phyloP scores from a whole-genome alignment of 2,329 filamentous ascomycete genomes.

The Xylaria sp. region DNA sequence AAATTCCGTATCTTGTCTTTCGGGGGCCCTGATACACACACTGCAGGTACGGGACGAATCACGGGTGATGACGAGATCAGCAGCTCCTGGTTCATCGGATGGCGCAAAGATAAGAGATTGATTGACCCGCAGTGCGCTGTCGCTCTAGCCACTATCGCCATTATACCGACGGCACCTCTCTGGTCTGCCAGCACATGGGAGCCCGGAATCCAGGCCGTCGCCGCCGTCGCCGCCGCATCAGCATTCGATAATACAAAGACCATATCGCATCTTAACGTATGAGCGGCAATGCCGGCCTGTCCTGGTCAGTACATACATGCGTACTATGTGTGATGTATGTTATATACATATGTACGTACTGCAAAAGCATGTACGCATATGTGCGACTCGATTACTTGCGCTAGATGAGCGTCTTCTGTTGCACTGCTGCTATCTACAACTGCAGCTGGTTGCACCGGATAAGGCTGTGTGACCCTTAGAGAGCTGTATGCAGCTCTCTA shows the following conservation, averaged over 20 bases:
- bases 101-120: conserved; percentile 38
- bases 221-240: conserved; percentile 31
- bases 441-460: conserved; percentile 13
- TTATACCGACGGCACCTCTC: conserved; percentile 22
- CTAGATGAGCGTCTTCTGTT: conserved; percentile 1
- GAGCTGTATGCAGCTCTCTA: background rate
- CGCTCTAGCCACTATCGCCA: conserved; percentile 2
- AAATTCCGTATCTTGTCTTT: conserved; percentile 27
- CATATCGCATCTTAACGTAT: background rate
- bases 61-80: conserved; percentile 33
- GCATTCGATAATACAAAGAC: conserved; percentile 18
- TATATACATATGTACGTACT: background rate
- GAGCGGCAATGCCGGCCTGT: conserved; percentile 22
- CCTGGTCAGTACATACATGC: conserved; percentile 2
- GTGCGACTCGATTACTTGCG: conserved; percentile 26
- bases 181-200: conserved; percentile 17
- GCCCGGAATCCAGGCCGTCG: conserved; percentile 31
- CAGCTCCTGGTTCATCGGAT: conserved; percentile 35
- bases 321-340: background rate
- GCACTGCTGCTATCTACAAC: conserved; percentile 12
- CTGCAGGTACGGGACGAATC: conserved; percentile 39
- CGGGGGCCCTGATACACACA: conserved; percentile 32
- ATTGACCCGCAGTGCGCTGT: conserved; percentile 27
- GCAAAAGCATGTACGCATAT: background rate
- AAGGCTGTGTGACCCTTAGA: conserved; percentile 21